phyloP scores from a whole-genome alignment of 2,329 filamentous ascomycete species.

The Atkinsonella texensis region DNA sequence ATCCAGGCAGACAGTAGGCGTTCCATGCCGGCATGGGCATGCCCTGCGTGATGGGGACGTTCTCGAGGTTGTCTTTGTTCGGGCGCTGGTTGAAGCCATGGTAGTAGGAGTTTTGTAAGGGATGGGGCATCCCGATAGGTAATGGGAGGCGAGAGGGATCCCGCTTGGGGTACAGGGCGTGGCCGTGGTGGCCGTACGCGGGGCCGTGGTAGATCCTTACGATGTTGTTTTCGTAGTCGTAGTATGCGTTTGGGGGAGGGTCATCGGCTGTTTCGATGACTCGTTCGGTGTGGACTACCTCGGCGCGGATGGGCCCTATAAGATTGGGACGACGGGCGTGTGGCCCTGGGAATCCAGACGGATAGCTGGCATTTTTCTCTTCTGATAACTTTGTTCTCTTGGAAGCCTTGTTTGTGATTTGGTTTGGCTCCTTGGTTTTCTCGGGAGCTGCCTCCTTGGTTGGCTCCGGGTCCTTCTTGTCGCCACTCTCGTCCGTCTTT shows the following conservation, averaged over 20 bases:
- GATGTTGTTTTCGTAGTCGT: constrained; percentile 38
- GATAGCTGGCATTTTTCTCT: constrained; percentile 14
- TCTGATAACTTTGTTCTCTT: constrained; percentile 4
- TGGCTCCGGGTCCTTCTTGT: neutral
- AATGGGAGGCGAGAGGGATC: constrained; percentile 18
- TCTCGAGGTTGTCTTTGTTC: constrained; percentile 10
- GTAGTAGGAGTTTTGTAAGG: constrained; percentile 30
- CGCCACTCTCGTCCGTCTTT: constrained; percentile 5
- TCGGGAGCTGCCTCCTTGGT: neutral
- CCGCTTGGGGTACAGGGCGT: constrained; percentile 32
- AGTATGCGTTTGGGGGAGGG: constrained; percentile 47
- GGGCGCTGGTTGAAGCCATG: constrained; percentile 21
- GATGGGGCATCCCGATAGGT: constrained; percentile 31
- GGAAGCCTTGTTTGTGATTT: constrained; percentile 7
- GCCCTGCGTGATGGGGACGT: constrained; percentile 20
- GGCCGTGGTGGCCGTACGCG: constrained; percentile 38
- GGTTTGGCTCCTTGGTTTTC: constrained; percentile 4
- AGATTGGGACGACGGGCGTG: constrained; percentile 29
- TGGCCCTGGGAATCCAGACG: constrained; percentile 17
- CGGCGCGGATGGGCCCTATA: constrained; percentile 34
- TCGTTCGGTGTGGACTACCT: constrained; percentile 43
- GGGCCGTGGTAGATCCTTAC: constrained; percentile 47
- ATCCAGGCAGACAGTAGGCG: constrained; percentile 12
- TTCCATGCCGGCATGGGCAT: constrained; percentile 14
- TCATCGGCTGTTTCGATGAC: constrained; percentile 39